Evolutionary conservation across 805 yeast species (phyloP).

Genomic region (Saccharomycopsis sp.): DNA sequence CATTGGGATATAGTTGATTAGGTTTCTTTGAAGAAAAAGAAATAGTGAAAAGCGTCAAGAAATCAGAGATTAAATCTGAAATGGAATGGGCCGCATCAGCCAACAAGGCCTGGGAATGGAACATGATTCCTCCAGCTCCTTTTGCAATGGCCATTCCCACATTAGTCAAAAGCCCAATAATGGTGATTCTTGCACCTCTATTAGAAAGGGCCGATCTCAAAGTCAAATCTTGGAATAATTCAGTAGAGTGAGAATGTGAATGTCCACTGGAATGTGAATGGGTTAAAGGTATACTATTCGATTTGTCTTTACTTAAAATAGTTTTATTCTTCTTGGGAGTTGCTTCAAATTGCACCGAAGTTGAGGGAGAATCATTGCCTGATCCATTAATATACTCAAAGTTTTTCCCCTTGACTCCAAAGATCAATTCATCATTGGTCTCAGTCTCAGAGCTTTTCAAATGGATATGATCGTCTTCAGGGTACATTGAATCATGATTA

Average conservation of each 20-base stretch:
- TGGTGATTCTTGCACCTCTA: slow-evolving; percentile 88
- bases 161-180: slow-evolving; percentile 81
- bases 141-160: slow-evolving; percentile 80
- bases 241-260: slow-evolving; percentile 25
- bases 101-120: slow-evolving; percentile 87
- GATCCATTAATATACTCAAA: slow-evolving; percentile 16
- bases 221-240: slow-evolving; percentile 11
- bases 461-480: slow-evolving; percentile 32
- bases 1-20: slow-evolving; percentile 58
- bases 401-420: slow-evolving; percentile 23
- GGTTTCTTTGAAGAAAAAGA: slow-evolving; percentile 58
- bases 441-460: slow-evolving; percentile 34
- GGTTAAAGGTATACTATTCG: no score
- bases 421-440: slow-evolving; percentile 28
- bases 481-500: slow-evolving; percentile 21
- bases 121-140: slow-evolving; percentile 79
- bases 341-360: slow-evolving; percentile 4
- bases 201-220: slow-evolving; percentile 26
- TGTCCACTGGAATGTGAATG: slow-evolving; percentile 18
- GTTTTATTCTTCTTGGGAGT: no score
- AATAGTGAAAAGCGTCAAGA: slow-evolving; percentile 82
- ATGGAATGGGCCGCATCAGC: slow-evolving; percentile 95
- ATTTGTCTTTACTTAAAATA: no score
- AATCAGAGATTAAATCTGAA: slow-evolving; percentile 82
- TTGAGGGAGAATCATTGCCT: slow-evolving; percentile 10